phyloP scores from a whole-genome alignment of 768 basidiomycete species.

The Xanthoconium stramineum region DNA sequence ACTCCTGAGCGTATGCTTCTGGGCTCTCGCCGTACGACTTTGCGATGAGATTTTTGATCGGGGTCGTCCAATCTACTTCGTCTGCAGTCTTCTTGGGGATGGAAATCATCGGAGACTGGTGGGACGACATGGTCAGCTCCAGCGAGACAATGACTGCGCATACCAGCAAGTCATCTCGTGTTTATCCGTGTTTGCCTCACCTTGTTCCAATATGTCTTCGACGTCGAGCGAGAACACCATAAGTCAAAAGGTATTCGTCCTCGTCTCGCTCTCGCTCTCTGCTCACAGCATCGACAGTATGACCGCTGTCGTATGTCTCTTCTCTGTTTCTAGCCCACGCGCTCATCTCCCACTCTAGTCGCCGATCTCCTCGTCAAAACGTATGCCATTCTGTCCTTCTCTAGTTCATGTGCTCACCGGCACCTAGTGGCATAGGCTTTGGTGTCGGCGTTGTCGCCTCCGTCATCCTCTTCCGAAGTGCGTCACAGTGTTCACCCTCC shows the following conservation, averaged over 20 bases:
- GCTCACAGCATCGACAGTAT: conserved; percentile 45
- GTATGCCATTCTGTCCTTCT: conserved; percentile 40
- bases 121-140: conserved; percentile 54
- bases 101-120: conserved; percentile 85
- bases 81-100: conserved; percentile 94
- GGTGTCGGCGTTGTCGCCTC: conserved; percentile 85
- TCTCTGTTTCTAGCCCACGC: neutral
- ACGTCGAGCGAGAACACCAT: conserved; percentile 87
- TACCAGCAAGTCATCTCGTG: neutral
- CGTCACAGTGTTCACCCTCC: conserved; percentile 33
- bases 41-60: conserved; percentile 81
- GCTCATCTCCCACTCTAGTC: conserved; percentile 36
- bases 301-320: conserved; percentile 80
- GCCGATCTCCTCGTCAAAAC: conserved; percentile 85
- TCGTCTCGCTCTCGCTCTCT: neutral
- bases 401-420: conserved; percentile 5
- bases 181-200: conserved; percentile 25
- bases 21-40: conserved; percentile 94
- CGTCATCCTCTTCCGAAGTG: conserved; percentile 88
- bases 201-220: conserved; percentile 49
- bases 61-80: conserved; percentile 94
- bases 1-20: conserved; percentile 83
- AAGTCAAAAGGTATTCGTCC: conserved; percentile 69
- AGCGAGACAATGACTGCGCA: neutral
- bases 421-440: conserved; percentile 77